Evolutionary conservation across 1,284 basidiomycete species (phyloP).

Genomic region (Pulveroboletus sp.): DNA sequence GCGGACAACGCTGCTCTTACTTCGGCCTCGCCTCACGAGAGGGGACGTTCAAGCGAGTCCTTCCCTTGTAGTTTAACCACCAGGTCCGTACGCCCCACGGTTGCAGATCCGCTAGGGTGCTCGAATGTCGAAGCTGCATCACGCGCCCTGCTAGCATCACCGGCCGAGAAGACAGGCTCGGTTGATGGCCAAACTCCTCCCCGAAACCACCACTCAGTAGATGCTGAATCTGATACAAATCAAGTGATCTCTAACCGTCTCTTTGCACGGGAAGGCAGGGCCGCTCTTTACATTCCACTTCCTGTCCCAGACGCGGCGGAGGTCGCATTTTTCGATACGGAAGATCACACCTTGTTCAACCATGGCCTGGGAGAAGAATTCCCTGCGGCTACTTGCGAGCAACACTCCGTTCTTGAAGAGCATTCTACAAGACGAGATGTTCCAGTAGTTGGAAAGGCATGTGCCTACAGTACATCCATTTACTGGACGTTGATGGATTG

Average conservation of each 20-base stretch:
- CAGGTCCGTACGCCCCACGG: not conserved
- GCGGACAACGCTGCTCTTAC: not conserved
- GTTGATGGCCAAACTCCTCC: not conserved
- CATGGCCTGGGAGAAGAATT: not conserved
- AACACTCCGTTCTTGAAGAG: not conserved
- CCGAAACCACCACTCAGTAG: not conserved
- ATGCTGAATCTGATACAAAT: not conserved
- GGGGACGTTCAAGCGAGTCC: not conserved
- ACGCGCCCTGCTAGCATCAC: not conserved
- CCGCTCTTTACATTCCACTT: slow-evolving; percentile 18
- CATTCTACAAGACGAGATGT: not conserved
- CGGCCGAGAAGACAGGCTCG: not conserved
- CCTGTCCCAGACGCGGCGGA: slow-evolving; percentile 21
- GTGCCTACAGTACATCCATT: not conserved
- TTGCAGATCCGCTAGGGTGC: not conserved
- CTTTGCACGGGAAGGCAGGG: slow-evolving; percentile 5
- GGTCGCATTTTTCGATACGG: slow-evolving; percentile 20
- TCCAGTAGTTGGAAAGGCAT: not conserved
- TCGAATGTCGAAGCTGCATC: slow-evolving; percentile 1
- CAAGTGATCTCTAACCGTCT: not conserved
- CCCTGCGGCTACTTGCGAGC: not conserved
- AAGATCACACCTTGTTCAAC: not conserved
- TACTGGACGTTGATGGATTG: slow-evolving; percentile 1
- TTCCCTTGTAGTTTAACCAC: not conserved
- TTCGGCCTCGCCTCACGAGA: not conserved